phyloP scores from a whole-genome alignment of 805 yeast genomes.

The Schwanniomyces occidentalis region DNA sequence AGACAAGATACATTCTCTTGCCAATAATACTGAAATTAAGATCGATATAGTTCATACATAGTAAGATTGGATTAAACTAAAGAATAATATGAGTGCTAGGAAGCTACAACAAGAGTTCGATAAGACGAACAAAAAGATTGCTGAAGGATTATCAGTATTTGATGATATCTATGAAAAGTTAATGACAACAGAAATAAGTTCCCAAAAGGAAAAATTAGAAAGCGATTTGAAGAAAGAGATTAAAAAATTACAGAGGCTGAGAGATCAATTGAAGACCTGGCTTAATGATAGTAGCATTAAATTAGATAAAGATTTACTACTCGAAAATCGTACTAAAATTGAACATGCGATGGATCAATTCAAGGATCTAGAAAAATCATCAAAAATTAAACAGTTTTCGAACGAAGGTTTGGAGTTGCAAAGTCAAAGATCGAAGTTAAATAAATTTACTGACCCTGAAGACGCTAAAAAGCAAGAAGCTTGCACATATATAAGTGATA shows the following conservation, averaged over 20 bases:
- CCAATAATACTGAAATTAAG: too few relatives aligned
- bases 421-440: slow-evolving; percentile 32
- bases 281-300: slow-evolving; percentile 86
- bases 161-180: slow-evolving; percentile 86
- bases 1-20: too few relatives aligned
- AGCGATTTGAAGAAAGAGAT: slow-evolving; percentile 91
- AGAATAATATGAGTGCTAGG: slow-evolving; percentile 37
- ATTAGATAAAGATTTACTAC: slow-evolving; percentile 50
- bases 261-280: slow-evolving; percentile 97
- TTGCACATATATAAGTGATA: slow-evolving; percentile 63
- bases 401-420: slow-evolving; percentile 86
- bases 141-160: slow-evolving; percentile 85
- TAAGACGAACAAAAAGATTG: slow-evolving; percentile 84
- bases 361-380: slow-evolving; percentile 88
- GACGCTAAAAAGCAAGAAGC: slow-evolving; percentile 79
- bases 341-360: slow-evolving; percentile 97
- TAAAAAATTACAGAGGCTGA: slow-evolving; percentile 86
- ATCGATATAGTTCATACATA: neutral
- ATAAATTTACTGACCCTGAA: slow-evolving; percentile 61
- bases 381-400: slow-evolving; percentile 91
- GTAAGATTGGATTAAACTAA: neutral
- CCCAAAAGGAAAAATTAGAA: slow-evolving; percentile 93
- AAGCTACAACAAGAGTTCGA: slow-evolving; percentile 76
- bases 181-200: slow-evolving; percentile 72
- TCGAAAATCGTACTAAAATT: slow-evolving; percentile 64